phyloP scores from a whole-genome alignment of 306 rosid species.

The Crotalaria pallida region DNA sequence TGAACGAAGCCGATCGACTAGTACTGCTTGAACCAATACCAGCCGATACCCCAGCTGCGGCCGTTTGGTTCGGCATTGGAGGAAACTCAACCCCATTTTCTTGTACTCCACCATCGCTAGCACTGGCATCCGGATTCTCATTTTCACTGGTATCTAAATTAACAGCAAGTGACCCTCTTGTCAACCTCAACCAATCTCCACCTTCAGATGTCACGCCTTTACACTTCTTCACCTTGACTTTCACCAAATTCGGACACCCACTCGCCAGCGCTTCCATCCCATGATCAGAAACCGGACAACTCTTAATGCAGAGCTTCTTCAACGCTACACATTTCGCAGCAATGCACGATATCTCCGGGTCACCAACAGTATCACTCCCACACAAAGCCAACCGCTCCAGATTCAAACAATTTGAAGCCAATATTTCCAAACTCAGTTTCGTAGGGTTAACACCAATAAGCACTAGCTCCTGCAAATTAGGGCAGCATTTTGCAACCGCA shows the following conservation, averaged over 20 bases:
- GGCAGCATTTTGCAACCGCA: conserved; percentile 69
- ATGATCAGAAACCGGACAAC: conserved; percentile 78
- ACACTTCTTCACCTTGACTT: conserved; percentile 94
- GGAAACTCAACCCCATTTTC: conserved; percentile 60
- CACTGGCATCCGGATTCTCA: conserved; percentile 74
- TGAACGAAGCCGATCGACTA: conserved; percentile 55
- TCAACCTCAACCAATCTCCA: conserved; percentile 69
- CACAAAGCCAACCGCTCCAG: conserved; percentile 92
- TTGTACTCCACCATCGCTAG: conserved; percentile 74
- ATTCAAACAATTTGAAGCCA: conserved; percentile 80
- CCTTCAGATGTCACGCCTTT: conserved; percentile 76
- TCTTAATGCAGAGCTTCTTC: conserved; percentile 92
- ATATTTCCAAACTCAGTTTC: conserved; percentile 58
- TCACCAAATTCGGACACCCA: conserved; percentile 97
- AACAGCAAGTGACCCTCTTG: conserved; percentile 68
- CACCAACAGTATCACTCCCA: conserved; percentile 91
- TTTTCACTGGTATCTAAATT: conserved; percentile 72
- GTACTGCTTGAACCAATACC: conserved; percentile 45
- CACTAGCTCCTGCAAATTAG: conserved; percentile 81
- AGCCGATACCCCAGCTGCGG: conserved; percentile 2
- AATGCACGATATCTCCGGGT: conserved; percentile 79
- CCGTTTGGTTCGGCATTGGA: conserved; percentile 37
- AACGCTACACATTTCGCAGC: conserved; percentile 82
- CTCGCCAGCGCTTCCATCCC: conserved; percentile 78
- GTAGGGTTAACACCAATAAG: conserved; percentile 94